These are phyloP conservation scores for Xylaria multiplex DNA, from an alignment of 2,329 filamentous ascomycete genomes.

Conservation along the genomic window DNA sequence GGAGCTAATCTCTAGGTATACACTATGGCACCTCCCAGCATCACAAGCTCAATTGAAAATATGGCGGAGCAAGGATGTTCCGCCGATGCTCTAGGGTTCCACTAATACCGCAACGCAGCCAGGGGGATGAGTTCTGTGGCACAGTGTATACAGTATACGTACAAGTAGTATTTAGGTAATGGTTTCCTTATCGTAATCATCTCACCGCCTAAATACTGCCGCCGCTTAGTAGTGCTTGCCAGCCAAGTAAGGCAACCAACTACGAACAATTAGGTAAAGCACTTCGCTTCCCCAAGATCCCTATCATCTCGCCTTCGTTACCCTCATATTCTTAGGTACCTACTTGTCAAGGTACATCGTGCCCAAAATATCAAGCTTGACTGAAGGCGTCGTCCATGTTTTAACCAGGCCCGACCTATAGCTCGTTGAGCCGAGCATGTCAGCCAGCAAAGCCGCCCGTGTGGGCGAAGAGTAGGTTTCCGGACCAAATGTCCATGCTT, in stretches of 20 bases:
- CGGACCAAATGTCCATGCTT: constrained; percentile 10
- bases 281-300: not conserved
- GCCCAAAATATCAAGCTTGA: not conserved
- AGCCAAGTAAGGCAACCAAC: not conserved
- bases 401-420: constrained; percentile 34
- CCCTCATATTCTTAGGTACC: not conserved
- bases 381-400: constrained; percentile 40
- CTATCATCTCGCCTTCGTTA: constrained; percentile 1
- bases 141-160: too few relatives aligned
- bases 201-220: constrained; percentile 37
- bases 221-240: constrained; percentile 18
- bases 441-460: constrained; percentile 68
- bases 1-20: not conserved
- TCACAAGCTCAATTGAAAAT: constrained; percentile 19
- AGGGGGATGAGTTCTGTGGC: not conserved
- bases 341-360: not conserved
- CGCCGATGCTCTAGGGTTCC: constrained; percentile 1
- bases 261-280: not conserved
- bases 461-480: constrained; percentile 69
- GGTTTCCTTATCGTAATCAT: not conserved
- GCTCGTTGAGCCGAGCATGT: constrained; percentile 57
- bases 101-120: not conserved
- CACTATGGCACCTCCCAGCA: not conserved
- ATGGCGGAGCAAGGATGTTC: constrained; percentile 37
- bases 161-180: too few relatives aligned